Evolutionary conservation across 345 rosid species (phyloP).

Genomic region (Hibiscus syriacus): DNA sequence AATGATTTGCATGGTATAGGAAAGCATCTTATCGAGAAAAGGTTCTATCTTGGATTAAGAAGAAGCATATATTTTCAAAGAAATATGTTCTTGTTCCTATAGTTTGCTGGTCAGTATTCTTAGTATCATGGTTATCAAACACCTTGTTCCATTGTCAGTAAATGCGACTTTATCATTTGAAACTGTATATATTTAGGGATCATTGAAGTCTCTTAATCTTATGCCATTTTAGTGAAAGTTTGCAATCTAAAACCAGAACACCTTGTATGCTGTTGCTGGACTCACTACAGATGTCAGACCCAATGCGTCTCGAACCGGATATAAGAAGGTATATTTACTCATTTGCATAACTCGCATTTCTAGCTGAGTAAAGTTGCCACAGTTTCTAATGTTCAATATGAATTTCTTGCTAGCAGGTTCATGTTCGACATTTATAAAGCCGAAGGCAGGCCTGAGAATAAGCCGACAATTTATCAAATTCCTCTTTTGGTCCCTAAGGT

Average conservation of each 20-base stretch:
- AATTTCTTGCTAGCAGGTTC: too few species aligned
- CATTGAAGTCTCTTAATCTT: conserved; percentile 73
- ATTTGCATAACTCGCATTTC: neutral
- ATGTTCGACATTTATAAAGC: conserved; percentile 42
- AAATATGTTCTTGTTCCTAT: conserved; percentile 64
- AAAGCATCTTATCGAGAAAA: too few species aligned
- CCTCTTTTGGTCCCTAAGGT: conserved; percentile 64
- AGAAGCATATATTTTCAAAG: too few species aligned
- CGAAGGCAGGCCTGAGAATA: conserved; percentile 43
- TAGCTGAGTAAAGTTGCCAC: conserved; percentile 4
- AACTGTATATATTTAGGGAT: conserved; percentile 30
- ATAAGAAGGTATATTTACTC: too few species aligned
- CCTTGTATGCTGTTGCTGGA: too few species aligned
- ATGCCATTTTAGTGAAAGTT: conserved; percentile 61
- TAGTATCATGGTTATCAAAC: neutral
- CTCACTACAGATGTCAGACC: too few species aligned
- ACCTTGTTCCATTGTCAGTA: neutral
- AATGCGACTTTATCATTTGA: conserved; percentile 6
- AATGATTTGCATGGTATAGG: too few species aligned
- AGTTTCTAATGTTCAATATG: too few species aligned
- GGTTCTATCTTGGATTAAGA: too few species aligned
- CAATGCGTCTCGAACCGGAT: too few species aligned
- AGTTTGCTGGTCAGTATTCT: conserved; percentile 41
- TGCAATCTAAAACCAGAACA: too few species aligned
- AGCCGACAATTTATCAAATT: conserved; percentile 29